Evolutionary conservation across 2,329 filamentous ascomycete species (phyloP), one percentile per base, ranked within the genome.

Genomic region (Microcyclospora tardicrescens): DNA sequence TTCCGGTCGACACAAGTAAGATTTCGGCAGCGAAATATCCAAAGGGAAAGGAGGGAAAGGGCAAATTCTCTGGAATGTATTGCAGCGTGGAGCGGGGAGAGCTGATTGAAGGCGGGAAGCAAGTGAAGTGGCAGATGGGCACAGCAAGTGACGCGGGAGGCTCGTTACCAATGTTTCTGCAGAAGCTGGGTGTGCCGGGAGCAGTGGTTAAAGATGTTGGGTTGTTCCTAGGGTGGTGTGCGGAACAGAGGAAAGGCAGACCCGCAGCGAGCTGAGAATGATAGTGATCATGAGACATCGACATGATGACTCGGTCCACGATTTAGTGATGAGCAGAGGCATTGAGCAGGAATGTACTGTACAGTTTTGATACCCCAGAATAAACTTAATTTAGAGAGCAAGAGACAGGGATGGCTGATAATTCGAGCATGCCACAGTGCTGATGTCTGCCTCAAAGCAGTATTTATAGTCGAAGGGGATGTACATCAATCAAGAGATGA

Each of bases 101-200:
- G 40, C 62, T 68, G 50, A 43, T 69, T 3, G 58, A 58, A 5
- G 55, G 44, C 11, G 52, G 50, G 3, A 38, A 36, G 19, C 54
- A 60, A 5, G 67, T 83, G 34, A 77, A 81, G 58, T 91, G 83
- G 83, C 65, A 79, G 41, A 87, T 89, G 80, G 80, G 75, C 8
- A 87, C 82, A 9, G 72, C 77, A 10, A 81, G 77, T 42, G 73
- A 87, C 56, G 82, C 82, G 0, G 68, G 69, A 38, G 83, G 83
- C 0, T 58, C 69, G 19, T 52, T 87, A 40, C 83, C 83, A 0
- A 64, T 69, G 55, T 77, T 68, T 65, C 55, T 80, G 47, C 81
- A 86, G 64, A 77, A 74, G 44, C 51, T 73, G 55, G 74, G 71
- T 3, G 66, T 83, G 35, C 73, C 77, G 1, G 69, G 68, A 1